Evolutionary conservation across 768 basidiomycete genomes (phyloP).

Genomic region (Psilocybe cyanescens): DNA sequence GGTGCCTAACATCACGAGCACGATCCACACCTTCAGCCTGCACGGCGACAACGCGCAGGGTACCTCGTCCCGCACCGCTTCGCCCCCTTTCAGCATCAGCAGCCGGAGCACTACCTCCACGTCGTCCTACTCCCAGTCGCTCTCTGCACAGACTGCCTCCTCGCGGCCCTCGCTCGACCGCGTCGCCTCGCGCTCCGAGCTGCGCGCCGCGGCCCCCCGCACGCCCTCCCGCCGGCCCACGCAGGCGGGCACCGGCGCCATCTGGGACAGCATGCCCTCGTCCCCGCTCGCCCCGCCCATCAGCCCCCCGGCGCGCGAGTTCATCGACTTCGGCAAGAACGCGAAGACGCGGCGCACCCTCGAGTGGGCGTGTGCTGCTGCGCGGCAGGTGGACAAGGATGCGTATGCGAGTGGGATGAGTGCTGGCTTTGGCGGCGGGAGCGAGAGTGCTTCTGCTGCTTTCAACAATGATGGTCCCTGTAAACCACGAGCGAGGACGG

Average conservation of each 20-base stretch:
- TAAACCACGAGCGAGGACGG: not conserved
- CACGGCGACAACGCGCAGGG: conserved; percentile 20
- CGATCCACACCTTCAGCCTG: conserved; percentile 30
- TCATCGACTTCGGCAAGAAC: conserved; percentile 49
- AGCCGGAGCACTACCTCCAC: conserved; percentile 28
- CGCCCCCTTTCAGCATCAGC: conserved; percentile 28
- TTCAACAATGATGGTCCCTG: not conserved
- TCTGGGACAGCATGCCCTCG: conserved; percentile 65
- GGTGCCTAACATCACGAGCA: conserved; percentile 33
- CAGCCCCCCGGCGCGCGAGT: conserved; percentile 53
- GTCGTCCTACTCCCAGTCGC: conserved; percentile 1
- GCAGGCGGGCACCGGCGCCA: conserved; percentile 33
- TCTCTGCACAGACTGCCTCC: conserved; percentile 20
- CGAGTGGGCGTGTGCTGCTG: conserved; percentile 78
- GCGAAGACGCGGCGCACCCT: conserved; percentile 56
- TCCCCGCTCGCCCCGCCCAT: conserved; percentile 60
- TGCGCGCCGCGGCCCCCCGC: conserved; percentile 41
- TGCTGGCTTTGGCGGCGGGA: conserved; percentile 16
- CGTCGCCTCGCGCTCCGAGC: conserved; percentile 59
- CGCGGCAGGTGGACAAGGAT: conserved; percentile 51
- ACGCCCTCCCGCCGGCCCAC: conserved; percentile 41
- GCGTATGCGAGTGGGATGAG: conserved; percentile 23
- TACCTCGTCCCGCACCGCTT: conserved; percentile 23
- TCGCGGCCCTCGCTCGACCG: conserved; percentile 59
- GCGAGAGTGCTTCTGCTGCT: not conserved